Conservation (phyloP, 352 stramenopile species). For the Halophytophthora batemanensis region DNA sequence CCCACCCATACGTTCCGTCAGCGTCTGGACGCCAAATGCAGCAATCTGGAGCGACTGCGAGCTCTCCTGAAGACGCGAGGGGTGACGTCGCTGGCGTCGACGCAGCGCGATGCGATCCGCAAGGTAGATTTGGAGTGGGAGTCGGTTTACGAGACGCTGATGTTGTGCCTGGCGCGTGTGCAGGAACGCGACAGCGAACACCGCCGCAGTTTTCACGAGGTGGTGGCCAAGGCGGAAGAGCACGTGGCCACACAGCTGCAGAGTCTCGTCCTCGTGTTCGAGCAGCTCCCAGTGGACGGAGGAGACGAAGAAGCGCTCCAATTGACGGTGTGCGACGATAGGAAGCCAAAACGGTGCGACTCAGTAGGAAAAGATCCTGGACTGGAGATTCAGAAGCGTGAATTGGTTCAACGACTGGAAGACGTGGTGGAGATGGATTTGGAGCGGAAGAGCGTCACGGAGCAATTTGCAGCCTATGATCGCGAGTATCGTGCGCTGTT, state of each 20-base stretch:
- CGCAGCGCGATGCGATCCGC: conserved; percentile 22
- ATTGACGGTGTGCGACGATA: no score
- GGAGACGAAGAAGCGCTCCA: conserved; percentile 25
- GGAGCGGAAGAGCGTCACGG: conserved; percentile 39
- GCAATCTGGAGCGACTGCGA: conserved; percentile 47
- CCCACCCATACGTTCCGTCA: conserved; percentile 43
- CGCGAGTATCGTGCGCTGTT: conserved; percentile 35
- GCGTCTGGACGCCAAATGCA: conserved; percentile 47
- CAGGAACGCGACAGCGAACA: conserved; percentile 64
- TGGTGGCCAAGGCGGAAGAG: conserved; percentile 47
- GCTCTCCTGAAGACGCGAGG: conserved; percentile 31
- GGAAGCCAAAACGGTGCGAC: not conserved
- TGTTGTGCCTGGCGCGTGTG: conserved; percentile 54
- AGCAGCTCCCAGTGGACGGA: conserved; percentile 24
- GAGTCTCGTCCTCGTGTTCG: conserved; percentile 33
- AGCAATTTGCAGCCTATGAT: conserved; percentile 43
- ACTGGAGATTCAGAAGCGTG: conserved; percentile 10
- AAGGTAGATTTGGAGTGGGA: conserved; percentile 63
- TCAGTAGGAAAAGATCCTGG: not conserved
- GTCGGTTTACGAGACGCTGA: conserved; percentile 55
- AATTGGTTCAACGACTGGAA: conserved; percentile 45
- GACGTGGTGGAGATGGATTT: conserved; percentile 45
- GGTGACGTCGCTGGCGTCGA: conserved; percentile 8
- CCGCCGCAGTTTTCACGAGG: conserved; percentile 49
- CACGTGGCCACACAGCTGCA: conserved; percentile 36